These are phyloP conservation scores for Wallacemonas sp. DNA, from an alignment of 208 protist genomes.

Conservation along the genomic window DNA sequence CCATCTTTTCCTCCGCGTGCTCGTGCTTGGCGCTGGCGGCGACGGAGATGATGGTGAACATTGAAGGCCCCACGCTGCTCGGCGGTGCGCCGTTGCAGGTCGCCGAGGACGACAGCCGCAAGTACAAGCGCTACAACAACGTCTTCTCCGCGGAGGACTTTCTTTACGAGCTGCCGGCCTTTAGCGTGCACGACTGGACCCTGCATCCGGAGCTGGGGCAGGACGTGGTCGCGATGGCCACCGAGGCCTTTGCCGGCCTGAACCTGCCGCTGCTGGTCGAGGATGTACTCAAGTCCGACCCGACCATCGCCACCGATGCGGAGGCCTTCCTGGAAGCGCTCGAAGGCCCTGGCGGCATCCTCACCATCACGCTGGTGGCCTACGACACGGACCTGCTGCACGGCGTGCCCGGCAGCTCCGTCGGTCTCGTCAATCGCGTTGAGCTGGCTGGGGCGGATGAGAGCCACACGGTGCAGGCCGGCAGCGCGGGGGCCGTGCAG, in stretches of 20 bases:
- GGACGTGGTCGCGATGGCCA: constrained; percentile 56
- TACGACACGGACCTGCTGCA: constrained; percentile 82
- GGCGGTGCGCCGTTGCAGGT: constrained; percentile 41
- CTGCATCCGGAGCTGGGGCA: constrained; percentile 16
- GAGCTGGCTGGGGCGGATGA: constrained; percentile 11
- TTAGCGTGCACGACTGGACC: constrained; percentile 73
- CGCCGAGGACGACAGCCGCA: constrained; percentile 43
- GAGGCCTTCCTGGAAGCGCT: constrained; percentile 52
- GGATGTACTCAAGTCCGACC: constrained; percentile 35
- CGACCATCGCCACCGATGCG: constrained; percentile 21
- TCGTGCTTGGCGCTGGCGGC: constrained; percentile 83
- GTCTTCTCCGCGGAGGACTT: constrained; percentile 88
- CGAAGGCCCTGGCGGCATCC: constrained; percentile 48
- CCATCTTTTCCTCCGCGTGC: constrained; percentile 76
- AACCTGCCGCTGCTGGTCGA: constrained; percentile 64
- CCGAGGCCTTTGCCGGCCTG: constrained; percentile 63
- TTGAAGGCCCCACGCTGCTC: constrained; percentile 42
- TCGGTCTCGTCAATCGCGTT: constrained; percentile 81
- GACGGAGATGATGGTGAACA: constrained; percentile 85
- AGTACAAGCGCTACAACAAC: constrained; percentile 81
- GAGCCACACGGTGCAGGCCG: constrained; percentile 12
- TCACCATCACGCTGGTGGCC: constrained; percentile 74
- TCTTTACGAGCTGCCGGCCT: constrained; percentile 71
- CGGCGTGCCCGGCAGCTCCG: constrained; percentile 71
- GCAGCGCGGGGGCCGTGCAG: constrained; percentile 57